Conservation (phyloP, 2,329 filamentous ascomycete species). For the Fusarium compactum region DNA sequence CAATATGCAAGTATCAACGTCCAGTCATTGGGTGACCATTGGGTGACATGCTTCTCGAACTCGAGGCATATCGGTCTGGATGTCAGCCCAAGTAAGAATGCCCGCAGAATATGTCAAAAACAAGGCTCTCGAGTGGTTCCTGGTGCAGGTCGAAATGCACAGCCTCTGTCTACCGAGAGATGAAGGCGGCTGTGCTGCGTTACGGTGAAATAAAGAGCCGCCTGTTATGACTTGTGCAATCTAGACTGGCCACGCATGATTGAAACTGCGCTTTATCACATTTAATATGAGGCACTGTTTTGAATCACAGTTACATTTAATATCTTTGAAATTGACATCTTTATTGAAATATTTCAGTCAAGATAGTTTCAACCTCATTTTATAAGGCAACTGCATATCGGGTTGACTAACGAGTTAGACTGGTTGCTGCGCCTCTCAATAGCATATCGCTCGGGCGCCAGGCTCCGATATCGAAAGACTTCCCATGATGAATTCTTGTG, state of each 20-base stretch:
- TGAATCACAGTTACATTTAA: constrained; percentile 23
- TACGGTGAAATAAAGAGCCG: constrained; percentile 22
- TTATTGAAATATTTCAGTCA: constrained; percentile 1
- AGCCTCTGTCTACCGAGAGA: constrained; percentile 19
- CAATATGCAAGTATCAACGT: constrained; percentile 26
- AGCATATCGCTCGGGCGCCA: constrained; percentile 26
- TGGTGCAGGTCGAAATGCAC: constrained; percentile 7
- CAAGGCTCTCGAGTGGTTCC: constrained; percentile 18
- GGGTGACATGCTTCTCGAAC: constrained; percentile 10
- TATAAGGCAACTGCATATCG: constrained; percentile 12
- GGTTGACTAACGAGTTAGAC: not conserved
- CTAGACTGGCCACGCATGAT: constrained; percentile 22
- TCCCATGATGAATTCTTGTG: not conserved
- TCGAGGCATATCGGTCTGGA: constrained; percentile 23
- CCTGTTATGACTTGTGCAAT: constrained; percentile 20
- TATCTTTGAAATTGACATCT: not conserved
- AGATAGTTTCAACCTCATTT: constrained; percentile 19
- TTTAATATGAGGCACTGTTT: not conserved
- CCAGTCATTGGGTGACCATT: constrained; percentile 18
- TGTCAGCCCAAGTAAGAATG: constrained; percentile 13
- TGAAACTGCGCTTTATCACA: constrained; percentile 22
- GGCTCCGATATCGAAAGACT: constrained; percentile 1
- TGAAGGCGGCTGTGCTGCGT: constrained; percentile 18
- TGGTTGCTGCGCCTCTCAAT: constrained; percentile 25
- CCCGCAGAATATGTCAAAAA: not conserved